A percentile compares a stretch with the other conserved stretches of the same genome.
phyloP scores from a whole-genome alignment of 176 grass and related monocot species.

The Lolium multiflorum region DNA sequence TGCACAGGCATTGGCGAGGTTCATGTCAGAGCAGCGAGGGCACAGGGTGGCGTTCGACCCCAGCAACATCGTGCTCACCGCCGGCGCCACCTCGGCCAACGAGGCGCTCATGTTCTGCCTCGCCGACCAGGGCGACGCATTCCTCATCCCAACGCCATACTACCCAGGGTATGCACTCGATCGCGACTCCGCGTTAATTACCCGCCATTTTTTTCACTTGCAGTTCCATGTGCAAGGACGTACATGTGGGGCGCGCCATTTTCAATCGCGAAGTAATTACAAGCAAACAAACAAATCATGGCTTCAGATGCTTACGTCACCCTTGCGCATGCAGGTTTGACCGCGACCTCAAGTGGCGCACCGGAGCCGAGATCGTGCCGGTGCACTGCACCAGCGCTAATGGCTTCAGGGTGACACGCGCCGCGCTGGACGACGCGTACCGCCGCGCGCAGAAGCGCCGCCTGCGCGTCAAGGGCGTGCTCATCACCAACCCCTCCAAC shows the following conservation, averaged over 20 bases:
- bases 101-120: slow-evolving; percentile 94
- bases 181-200: not conserved
- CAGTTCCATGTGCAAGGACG: not conserved
- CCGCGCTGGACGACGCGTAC: slow-evolving; percentile 75
- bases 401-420: slow-evolving; percentile 71
- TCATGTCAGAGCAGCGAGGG: slow-evolving; percentile 76
- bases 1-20: slow-evolving; percentile 76
- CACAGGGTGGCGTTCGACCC: slow-evolving; percentile 69
- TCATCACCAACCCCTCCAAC: slow-evolving; percentile 97
- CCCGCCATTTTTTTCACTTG: not conserved
- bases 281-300: not conserved
- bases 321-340: slow-evolving; percentile 66
- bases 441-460: slow-evolving; percentile 54
- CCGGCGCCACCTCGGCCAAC: slow-evolving; percentile 90
- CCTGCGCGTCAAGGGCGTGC: slow-evolving; percentile 80
- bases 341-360: slow-evolving; percentile 96
- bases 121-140: slow-evolving; percentile 80
- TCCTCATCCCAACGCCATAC: slow-evolving; percentile 92
- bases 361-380: slow-evolving; percentile 83
- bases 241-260: slow-evolving; percentile 7
- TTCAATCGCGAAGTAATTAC: not conserved
- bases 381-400: slow-evolving; percentile 77
- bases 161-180: slow-evolving; percentile 80
- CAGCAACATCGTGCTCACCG: slow-evolving; percentile 81
- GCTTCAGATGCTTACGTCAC: not conserved